These are phyloP conservation scores for Hericium coralloides DNA, from an alignment of 768 basidiomycete genomes.

Conservation along the genomic window DNA sequence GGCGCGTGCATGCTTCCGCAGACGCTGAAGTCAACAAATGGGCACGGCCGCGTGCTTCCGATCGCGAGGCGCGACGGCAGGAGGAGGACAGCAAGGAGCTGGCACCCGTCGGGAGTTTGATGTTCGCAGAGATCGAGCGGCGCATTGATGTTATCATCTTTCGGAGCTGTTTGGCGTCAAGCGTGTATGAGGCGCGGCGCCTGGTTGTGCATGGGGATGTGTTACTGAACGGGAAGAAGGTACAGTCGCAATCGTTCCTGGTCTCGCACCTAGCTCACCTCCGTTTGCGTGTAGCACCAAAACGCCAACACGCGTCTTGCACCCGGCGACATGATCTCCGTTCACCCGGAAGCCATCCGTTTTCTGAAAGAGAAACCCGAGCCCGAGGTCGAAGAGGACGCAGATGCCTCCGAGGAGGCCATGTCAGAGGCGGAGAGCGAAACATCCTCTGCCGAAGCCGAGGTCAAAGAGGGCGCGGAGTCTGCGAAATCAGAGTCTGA, in stretches of 20 bases:
- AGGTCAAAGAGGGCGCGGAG: conserved; percentile 1
- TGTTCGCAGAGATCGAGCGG: conserved; percentile 92
- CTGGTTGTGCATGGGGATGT: conserved; percentile 85
- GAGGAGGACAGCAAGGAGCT: conserved; percentile 49
- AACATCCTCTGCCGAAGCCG: conserved; percentile 1
- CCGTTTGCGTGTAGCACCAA: conserved; percentile 44
- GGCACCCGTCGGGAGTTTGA: conserved; percentile 90
- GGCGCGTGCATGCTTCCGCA: conserved; percentile 29
- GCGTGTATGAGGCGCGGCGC: conserved; percentile 83
- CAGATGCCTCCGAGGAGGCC: conserved; percentile 2
- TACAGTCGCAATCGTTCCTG: conserved; percentile 26
- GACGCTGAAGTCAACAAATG: conserved; percentile 47
- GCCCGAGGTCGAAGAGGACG: conserved; percentile 13
- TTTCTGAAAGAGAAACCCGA: conserved; percentile 43
- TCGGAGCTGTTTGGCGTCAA: conserved; percentile 77
- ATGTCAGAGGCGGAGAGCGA: conserved; percentile 13
- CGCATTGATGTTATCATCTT: conserved; percentile 90
- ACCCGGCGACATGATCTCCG: conserved; percentile 91
- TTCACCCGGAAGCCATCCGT: conserved; percentile 71
- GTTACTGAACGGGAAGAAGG: conserved; percentile 82
- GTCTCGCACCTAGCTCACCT: neutral
- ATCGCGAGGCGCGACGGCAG: conserved; percentile 31
- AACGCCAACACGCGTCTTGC: conserved; percentile 82
- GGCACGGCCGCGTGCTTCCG: conserved; percentile 40
- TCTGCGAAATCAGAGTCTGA: conserved; percentile 6